Percentiles rank a stretch among this genome's conserved stretches.
Evolutionary conservation across 148 eudicot species (phyloP).

Genomic region (Polygonum maritimum): DNA sequence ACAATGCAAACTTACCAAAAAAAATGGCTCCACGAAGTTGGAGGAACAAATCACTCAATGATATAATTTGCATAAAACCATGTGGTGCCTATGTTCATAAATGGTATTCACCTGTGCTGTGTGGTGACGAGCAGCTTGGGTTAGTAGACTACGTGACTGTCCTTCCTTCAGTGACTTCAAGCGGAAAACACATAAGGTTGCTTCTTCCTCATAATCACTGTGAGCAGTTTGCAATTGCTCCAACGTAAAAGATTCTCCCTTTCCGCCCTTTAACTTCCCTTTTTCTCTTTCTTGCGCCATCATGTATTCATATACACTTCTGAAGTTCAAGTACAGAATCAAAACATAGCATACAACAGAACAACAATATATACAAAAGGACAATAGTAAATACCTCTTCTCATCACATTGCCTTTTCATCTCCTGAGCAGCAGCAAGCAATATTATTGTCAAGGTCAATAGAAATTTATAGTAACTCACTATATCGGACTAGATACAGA

Average conservation of each 20-base stretch:
- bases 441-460: not conserved
- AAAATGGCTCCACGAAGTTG: not conserved
- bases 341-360: conserved; percentile 11
- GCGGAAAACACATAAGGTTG: conserved; percentile 81
- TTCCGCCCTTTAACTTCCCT: conserved; percentile 68
- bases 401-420: conserved; percentile 93
- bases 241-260: conserved; percentile 53
- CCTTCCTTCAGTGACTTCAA: conserved; percentile 93
- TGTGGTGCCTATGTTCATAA: not conserved
- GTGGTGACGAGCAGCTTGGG: conserved; percentile 99
- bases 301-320: conserved; percentile 71
- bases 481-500: no score
- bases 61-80: conserved; percentile 2
- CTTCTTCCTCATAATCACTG: conserved; percentile 81
- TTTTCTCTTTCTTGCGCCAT: conserved; percentile 61
- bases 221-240: conserved; percentile 70
- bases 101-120: conserved; percentile 68
- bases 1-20: not conserved
- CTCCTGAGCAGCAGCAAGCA: conserved; percentile 39
- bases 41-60: not conserved
- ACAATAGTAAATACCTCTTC: conserved; percentile 47
- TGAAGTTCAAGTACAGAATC: conserved; percentile 24
- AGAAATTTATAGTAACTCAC: not conserved
- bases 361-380: not conserved
- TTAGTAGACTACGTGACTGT: conserved; percentile 81